Evolutionary conservation across 179 eudicot species (phyloP), one percentile per base, ranked within the genome.

Genomic region (Gypsophila paniculata): DNA sequence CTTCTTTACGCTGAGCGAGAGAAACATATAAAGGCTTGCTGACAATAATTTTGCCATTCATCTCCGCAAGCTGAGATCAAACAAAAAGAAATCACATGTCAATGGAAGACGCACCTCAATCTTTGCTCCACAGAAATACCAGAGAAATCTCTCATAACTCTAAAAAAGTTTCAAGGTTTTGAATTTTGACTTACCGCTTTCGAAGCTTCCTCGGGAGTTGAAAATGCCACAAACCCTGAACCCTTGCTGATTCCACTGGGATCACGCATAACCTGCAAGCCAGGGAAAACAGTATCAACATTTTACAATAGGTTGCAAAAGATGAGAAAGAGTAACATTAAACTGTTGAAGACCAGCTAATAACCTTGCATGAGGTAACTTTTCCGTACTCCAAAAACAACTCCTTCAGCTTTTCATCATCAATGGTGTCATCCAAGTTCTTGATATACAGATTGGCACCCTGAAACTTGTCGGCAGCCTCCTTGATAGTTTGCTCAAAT

Each of bases 1-100:
- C 90, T 81, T 87, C 92, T 67, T 86, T 88, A 6, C 88, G 75
- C 69, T 89, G 91, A 11, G 96, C 91, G 75, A 84, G 84, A 10
- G 91, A 88, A 81, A 89, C 95, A 66, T 89, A 89, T 22, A 89
- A 81, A 12, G 91, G 92, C 73, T 89, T 88, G 84, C 92, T 83
- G 18, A 77, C 75, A 14, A 87, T 69, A 82, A 89, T 89, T 76
- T 89, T 89, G 5, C 96, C 92, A 75, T 88, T 86, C 96, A 89
- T 88, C 80, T 89, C 92, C 9, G 81, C 61, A 74, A 89, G 90
- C 95, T 89, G 82, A n/a, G 55, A 76, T 13, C 0, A 54, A 60
- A 71, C 26, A 23, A 2, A 4, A 46, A 67, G 21, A 71, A 44
- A 13, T 14, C 12, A 1, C 44, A 61, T 26, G 6, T 23, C 4